A percentile compares a stretch with the other conserved stretches of the same genome.
phyloP scores from a whole-genome alignment of 257 asterid species.

The Jasminum sambac region DNA sequence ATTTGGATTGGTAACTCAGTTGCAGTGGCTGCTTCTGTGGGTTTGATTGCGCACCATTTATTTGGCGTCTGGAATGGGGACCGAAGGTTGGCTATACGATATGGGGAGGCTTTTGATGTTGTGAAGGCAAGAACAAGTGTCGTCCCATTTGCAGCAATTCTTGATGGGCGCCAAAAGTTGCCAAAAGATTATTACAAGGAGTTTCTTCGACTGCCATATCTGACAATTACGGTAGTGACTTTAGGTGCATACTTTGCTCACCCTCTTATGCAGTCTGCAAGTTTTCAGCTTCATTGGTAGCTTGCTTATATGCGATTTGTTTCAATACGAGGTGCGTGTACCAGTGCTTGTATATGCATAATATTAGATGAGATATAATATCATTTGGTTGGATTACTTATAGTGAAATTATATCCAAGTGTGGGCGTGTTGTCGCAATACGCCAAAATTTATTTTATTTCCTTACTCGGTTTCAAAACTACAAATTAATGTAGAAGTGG shows the following conservation, averaged over 20 bases:
- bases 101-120: conserved; percentile 81
- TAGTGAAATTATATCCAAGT: background rate
- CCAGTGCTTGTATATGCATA: conserved; percentile 8
- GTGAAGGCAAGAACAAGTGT: conserved; percentile 80
- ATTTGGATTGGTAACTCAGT: conserved; percentile 97
- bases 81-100: conserved; percentile 68
- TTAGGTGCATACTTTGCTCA: conserved; percentile 85
- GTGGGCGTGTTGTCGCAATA: too few relatives aligned
- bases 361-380: background rate
- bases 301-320: conserved; percentile 13
- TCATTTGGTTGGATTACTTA: conserved; percentile 8
- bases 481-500: too few relatives aligned
- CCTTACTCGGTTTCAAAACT: too few relatives aligned
- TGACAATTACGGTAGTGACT: conserved; percentile 67
- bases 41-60: conserved; percentile 89
- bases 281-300: conserved; percentile 91
- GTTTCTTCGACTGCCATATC: conserved; percentile 76
- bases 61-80: conserved; percentile 98
- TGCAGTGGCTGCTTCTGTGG: conserved; percentile 78
- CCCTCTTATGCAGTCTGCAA: conserved; percentile 88
- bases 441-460: too few relatives aligned
- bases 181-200: conserved; percentile 78
- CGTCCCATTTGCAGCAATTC: conserved; percentile 86
- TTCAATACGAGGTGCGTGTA: background rate
- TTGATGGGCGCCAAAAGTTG: conserved; percentile 93